Evolutionary conservation across 345 rosid species (phyloP).

Genomic region (Barbarea vulgaris): DNA sequence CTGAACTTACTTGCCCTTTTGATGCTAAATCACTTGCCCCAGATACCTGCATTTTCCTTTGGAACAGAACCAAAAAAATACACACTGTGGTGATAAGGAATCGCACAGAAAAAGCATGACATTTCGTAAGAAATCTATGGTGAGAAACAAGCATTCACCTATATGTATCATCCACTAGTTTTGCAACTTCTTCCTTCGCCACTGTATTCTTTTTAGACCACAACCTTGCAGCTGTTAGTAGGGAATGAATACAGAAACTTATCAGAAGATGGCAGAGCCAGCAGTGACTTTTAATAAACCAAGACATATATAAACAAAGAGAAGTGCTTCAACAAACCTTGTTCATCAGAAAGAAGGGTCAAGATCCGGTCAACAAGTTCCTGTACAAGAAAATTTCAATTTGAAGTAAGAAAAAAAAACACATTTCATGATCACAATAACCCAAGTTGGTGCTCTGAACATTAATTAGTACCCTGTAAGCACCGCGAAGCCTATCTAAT

Average conservation of each 20-base stretch:
- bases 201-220: slow-evolving; percentile 71
- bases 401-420: background rate
- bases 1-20: slow-evolving; percentile 68
- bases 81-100: slow-evolving; percentile 19
- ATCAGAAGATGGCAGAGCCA: slow-evolving; percentile 22
- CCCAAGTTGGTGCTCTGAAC: background rate
- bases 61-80: slow-evolving; percentile 23
- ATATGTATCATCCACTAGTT: slow-evolving; percentile 85
- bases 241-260: background rate
- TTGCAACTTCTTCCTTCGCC: slow-evolving; percentile 85
- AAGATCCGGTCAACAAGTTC: slow-evolving; percentile 89
- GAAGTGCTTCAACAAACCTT: slow-evolving; percentile 51
- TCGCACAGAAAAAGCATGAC: slow-evolving; percentile 2
- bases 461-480: slow-evolving; percentile 2
- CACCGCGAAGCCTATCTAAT: background rate
- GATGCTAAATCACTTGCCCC: slow-evolving; percentile 90
- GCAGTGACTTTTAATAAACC: background rate
- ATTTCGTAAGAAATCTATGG: background rate
- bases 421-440: background rate
- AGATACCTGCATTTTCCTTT: slow-evolving; percentile 90
- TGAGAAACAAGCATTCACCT: slow-evolving; percentile 49
- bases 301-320: slow-evolving; percentile 11
- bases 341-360: slow-evolving; percentile 65
- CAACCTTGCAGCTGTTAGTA: slow-evolving; percentile 60
- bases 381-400: slow-evolving; percentile 46